Conservation (phyloP, 192 early-diverging fungal species). For the Rhizophagus sp. region DNA sequence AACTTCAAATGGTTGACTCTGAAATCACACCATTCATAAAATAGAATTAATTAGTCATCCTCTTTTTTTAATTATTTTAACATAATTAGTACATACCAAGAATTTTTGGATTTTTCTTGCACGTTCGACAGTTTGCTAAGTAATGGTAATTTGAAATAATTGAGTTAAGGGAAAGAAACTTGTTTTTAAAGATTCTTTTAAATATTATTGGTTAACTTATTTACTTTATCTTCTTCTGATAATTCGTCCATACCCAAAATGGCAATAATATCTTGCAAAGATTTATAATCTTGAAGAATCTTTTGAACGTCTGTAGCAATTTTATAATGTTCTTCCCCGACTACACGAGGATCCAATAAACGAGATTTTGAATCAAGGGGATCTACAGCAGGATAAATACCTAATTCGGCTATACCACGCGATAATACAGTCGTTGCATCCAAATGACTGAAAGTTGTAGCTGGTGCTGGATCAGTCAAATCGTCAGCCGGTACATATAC, state of each 20-base stretch:
- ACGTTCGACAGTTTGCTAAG: constrained; percentile 89
- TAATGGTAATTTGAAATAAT: not conserved
- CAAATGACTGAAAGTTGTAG: constrained; percentile 98
- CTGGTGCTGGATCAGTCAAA: constrained; percentile 99
- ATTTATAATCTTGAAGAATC: constrained; percentile 99
- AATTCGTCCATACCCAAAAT: constrained; percentile 99
- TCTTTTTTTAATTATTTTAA: not conserved
- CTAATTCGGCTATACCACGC: constrained; percentile 96
- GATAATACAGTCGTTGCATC: constrained; percentile 99
- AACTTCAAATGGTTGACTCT: constrained; percentile 95
- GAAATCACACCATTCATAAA: not conserved
- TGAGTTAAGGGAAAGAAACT: not conserved
- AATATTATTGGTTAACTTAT: not conserved
- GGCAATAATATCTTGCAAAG: constrained; percentile 99
- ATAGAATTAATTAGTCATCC: not conserved
- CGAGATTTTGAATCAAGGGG: constrained; percentile 98
- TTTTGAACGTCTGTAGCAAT: constrained; percentile 92
- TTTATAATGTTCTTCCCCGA: constrained; percentile 93
- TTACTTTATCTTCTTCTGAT: constrained; percentile 92
- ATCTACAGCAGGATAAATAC: constrained; percentile 99
- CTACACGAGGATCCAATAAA: constrained; percentile 96
- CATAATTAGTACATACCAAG: constrained; percentile 47
- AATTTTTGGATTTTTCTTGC: constrained; percentile 99
- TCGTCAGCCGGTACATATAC: constrained; percentile 99
- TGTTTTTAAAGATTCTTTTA: not conserved